Percentiles rank a stretch among this genome's conserved stretches.
phyloP scores from a whole-genome alignment of 371 early-diverging fungal species.

The Rhizopus delemar region DNA sequence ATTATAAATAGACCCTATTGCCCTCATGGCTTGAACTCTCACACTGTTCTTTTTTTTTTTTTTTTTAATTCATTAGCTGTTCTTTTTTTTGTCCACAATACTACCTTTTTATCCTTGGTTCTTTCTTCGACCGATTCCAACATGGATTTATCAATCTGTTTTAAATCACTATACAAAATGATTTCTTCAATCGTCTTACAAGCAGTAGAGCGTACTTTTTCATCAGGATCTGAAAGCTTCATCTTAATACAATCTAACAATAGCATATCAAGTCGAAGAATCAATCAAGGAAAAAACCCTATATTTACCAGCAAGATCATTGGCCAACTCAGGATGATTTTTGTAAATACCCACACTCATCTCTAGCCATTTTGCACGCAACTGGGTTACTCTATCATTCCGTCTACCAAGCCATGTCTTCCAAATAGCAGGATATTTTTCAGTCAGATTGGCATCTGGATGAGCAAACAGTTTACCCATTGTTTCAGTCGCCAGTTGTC shows the following conservation, averaged over 20 bases:
- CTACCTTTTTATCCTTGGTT: constrained; percentile 86
- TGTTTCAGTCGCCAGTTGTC: constrained; percentile 75
- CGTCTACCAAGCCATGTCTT: constrained; percentile 84
- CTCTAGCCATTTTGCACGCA: constrained; percentile 81
- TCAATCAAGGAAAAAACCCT: not conserved
- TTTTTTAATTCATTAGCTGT: not conserved
- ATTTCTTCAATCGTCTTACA: constrained; percentile 71
- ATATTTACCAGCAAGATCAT: constrained; percentile 65
- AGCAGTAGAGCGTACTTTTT: constrained; percentile 82
- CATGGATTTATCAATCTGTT: constrained; percentile 59
- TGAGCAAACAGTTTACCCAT: constrained; percentile 87
- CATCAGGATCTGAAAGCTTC: constrained; percentile 89
- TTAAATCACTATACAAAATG: constrained; percentile 50
- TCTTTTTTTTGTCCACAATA: not conserved
- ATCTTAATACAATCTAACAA: constrained; percentile 58
- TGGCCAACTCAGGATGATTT: constrained; percentile 59
- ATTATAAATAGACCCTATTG: constrained; percentile 73
- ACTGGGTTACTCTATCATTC: constrained; percentile 69
- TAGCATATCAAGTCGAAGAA: constrained; percentile 1
- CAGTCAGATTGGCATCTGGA: constrained; percentile 65
- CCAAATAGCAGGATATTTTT: constrained; percentile 83
- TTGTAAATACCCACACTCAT: constrained; percentile 62
- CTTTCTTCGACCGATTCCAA: constrained; percentile 72
- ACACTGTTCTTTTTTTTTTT: constrained; percentile 47
- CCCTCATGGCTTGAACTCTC: constrained; percentile 72